Evolutionary conservation across 805 yeast genomes (phyloP).

Genomic region (Saccharomycodes ludwigii): DNA sequence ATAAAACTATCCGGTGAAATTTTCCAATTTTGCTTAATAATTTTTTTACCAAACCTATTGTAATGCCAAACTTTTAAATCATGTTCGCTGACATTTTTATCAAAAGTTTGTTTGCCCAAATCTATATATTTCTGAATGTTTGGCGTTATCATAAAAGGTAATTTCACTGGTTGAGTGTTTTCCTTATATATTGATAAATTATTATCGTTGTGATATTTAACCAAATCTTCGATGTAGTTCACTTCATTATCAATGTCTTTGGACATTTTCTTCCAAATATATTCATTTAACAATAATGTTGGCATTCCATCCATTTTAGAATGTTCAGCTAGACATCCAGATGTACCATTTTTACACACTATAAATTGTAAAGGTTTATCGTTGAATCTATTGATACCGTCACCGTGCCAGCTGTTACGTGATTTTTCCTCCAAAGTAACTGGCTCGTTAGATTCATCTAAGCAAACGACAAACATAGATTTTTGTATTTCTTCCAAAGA

Average conservation of each 20-base stretch:
- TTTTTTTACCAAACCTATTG: constrained; percentile 74
- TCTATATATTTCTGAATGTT: constrained; percentile 37
- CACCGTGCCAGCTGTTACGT: constrained; percentile 87
- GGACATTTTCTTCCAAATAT: constrained; percentile 43
- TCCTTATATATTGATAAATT: constrained; percentile 1
- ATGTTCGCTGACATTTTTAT: constrained; percentile 41
- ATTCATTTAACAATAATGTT: constrained; percentile 77
- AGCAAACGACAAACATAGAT: constrained; percentile 68
- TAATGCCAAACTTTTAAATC: constrained; percentile 72
- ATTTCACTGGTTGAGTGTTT: constrained; percentile 17
- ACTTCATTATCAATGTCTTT: constrained; percentile 21
- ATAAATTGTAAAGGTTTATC: constrained; percentile 87
- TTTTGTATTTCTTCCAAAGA: constrained; percentile 59
- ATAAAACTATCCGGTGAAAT: constrained; percentile 87
- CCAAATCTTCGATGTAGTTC: constrained; percentile 3
- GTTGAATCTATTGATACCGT: constrained; percentile 79
- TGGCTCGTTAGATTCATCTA: constrained; percentile 55
- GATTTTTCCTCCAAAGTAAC: constrained; percentile 74
- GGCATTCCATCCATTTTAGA: constrained; percentile 98
- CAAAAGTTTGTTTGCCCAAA: constrained; percentile 45
- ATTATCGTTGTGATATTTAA: not conserved
- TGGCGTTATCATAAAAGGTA: constrained; percentile 51
- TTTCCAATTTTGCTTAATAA: constrained; percentile 74
- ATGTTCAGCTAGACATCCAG: constrained; percentile 94
- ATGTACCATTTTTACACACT: constrained; percentile 67